Evolutionary conservation across 2,329 filamentous ascomycete species (phyloP), one percentile per base, ranked within the genome.

Genomic region (Shiraia sp.): DNA sequence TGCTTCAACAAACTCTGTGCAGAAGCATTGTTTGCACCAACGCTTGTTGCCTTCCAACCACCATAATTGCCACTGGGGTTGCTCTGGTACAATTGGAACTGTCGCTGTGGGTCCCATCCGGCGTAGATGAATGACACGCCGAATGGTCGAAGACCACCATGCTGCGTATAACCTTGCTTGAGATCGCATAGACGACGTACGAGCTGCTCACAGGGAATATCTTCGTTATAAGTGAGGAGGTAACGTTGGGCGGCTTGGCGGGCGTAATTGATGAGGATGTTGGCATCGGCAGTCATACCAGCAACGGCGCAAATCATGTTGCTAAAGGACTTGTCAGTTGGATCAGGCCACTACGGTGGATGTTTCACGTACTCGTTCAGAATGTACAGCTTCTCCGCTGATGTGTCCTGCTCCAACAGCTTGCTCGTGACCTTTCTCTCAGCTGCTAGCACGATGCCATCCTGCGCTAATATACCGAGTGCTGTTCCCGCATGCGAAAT

Each of bases 281-380:
- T 99, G 72, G 93, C 93, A 70, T 99, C 93, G 66, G 93, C 93
- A 32, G 91, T 99, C 92, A 99, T 97, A 69, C 93, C 93, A 63
- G 93, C 93, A 47, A 99, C 93, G 49, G 93, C 93, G 74, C 91
- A 96, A 75, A 99, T 97, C 95, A 99, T 99, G 79, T 99, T 99
- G 78, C 92, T 97, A 56, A 1, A 19, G 4, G 10, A 13, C 16
- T 63, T 31, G 59, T 55, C 27, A 36, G 14, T 10, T 10, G 5
- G 2, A 2, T 8, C 5, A 4, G 12, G 7, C 3, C 1, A 1
- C 4, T 10, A 3, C 17, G 12, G 12, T 12, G 4, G 25, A 4
- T 22, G n/a, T 27, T 16, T 8, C 6, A 65, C 87, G 51, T 79
- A 96, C 92, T 99, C 93, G 63, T 99, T 99, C 63, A 99, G 78